These are phyloP conservation scores for Austropuccinia psidii DNA, from an alignment of 1,284 basidiomycete species.

Conservation along the genomic window DNA sequence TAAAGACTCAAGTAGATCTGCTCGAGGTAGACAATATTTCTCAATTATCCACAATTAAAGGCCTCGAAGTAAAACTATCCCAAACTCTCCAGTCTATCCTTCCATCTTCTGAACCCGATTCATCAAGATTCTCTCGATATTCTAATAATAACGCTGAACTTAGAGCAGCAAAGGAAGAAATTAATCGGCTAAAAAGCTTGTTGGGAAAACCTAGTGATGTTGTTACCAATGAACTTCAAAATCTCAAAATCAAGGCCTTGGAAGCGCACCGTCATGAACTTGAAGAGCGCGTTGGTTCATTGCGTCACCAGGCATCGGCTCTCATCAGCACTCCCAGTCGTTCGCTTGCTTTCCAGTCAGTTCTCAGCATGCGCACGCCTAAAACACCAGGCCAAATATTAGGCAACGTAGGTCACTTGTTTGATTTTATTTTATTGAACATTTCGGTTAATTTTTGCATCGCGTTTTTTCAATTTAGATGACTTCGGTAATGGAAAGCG, in stretches of 20 bases:
- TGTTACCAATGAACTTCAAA: conserved; percentile 64
- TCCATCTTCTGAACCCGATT: conserved; percentile 38
- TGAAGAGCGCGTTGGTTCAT: conserved; percentile 58
- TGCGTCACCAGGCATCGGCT: conserved; percentile 45
- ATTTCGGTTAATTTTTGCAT: conserved; percentile 6
- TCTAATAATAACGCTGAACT: conserved; percentile 64
- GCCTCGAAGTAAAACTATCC: conserved; percentile 45
- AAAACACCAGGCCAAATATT: conserved; percentile 57
- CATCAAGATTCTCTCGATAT: conserved; percentile 53
- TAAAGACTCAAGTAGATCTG: conserved; percentile 40
- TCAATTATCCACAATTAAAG: conserved; percentile 29
- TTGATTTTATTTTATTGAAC: neutral
- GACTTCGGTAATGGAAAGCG: conserved; percentile 10
- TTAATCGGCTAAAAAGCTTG: conserved; percentile 62
- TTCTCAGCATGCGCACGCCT: conserved; percentile 54
- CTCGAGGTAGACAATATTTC: conserved; percentile 23
- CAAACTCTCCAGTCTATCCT: conserved; percentile 19
- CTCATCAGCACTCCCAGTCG: conserved; percentile 40
- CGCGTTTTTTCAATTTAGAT: neutral
- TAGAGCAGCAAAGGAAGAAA: conserved; percentile 67
- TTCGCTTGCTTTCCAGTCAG: conserved; percentile 49
- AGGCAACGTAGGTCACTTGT: conserved; percentile 57
- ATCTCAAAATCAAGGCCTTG: conserved; percentile 62
- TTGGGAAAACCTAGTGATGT: conserved; percentile 67
- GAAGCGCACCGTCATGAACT: conserved; percentile 68